Evolutionary conservation across 805 yeast species (phyloP), one percentile per base, ranked within the genome.

Genomic region (Naumovozyma castellii): DNA sequence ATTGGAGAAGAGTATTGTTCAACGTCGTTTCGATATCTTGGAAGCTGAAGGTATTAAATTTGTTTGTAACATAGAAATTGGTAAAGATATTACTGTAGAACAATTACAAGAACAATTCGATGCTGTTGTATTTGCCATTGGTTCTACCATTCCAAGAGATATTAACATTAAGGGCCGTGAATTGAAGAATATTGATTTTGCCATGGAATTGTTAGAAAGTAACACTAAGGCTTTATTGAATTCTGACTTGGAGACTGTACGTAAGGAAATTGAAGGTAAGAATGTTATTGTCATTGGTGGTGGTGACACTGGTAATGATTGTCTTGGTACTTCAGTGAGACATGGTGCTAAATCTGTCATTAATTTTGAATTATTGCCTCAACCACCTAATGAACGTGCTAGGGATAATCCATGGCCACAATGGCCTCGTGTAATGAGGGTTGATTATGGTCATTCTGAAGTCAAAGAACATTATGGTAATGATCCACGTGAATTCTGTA

Each of bases 341-440:
- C 97, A 92, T 61, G 97, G 96, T 33, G 97, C 97, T 46, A 79
- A 84, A 61, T 83, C 94, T 8, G 96, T 92, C 43, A 74, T 80
- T 48, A 90, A 90, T 74, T 92, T 90, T 62, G 98, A 90, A 69
- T 73, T 90, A 61, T 71, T 90, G 53, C 98, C 98, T 43, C 78
- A 81, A 53, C 98, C 98, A 47, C 84, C 97, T 29, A 72, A 72
- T 22, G 73, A 76, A 43, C 77, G 97, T 63, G 82, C 88, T 35
- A 84, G 78, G 66, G 97, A 92, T 66, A 90, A 90, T 67, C 97
- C 98, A 65, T 90, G 98, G 98, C 98, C 98, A 34, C 98, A 90
- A 69, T 90, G 97, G 97, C 97, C 98, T 51, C 75, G 96, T 61
- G 77, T 92, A 56, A 90, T 92, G 82, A 78, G 97, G 58, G 94